phyloP scores from a whole-genome alignment of 139 green algal species.

The Yamagishiella unicocca region DNA sequence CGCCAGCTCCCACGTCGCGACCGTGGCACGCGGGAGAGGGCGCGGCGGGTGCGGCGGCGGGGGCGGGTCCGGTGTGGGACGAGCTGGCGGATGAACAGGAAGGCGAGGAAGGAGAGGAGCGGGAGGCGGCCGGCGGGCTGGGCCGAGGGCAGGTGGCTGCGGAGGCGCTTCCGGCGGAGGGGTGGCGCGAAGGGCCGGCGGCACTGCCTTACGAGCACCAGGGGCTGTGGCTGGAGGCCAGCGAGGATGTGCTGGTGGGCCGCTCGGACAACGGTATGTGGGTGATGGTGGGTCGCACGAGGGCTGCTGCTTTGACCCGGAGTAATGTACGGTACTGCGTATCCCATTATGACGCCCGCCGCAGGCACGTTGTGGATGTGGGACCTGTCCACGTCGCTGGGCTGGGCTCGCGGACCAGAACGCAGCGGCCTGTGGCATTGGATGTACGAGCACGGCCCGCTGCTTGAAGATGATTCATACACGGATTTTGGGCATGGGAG shows the following conservation, averaged over 20 bases:
- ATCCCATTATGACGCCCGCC: too few relatives aligned
- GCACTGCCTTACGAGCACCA: not conserved
- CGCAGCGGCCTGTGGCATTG: slow-evolving; percentile 27
- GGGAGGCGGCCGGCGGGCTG: not conserved
- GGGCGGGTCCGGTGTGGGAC: not conserved
- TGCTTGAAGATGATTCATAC: too few relatives aligned
- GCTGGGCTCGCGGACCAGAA: slow-evolving; percentile 51
- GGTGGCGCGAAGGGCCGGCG: not conserved
- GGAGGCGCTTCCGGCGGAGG: too few relatives aligned
- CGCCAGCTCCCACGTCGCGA: too few relatives aligned
- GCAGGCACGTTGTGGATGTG: slow-evolving; percentile 53
- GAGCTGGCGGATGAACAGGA: not conserved
- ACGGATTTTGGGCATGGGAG: too few relatives aligned
- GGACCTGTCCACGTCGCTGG: slow-evolving; percentile 56
- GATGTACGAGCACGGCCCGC: not conserved
- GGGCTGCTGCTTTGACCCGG: too few relatives aligned
- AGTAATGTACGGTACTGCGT: too few relatives aligned
- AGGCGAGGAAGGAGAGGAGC: not conserved
- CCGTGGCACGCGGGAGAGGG: not conserved
- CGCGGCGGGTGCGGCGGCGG: not conserved
- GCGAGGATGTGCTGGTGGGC: slow-evolving; percentile 56
- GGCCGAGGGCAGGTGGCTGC: not conserved
- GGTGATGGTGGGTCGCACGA: too few relatives aligned
- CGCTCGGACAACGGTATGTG: slow-evolving; percentile 53
- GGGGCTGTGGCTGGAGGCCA: slow-evolving; percentile 34